Conservation (phyloP, 148 eudicot genomes). For the Selenicereus undatus region DNA sequence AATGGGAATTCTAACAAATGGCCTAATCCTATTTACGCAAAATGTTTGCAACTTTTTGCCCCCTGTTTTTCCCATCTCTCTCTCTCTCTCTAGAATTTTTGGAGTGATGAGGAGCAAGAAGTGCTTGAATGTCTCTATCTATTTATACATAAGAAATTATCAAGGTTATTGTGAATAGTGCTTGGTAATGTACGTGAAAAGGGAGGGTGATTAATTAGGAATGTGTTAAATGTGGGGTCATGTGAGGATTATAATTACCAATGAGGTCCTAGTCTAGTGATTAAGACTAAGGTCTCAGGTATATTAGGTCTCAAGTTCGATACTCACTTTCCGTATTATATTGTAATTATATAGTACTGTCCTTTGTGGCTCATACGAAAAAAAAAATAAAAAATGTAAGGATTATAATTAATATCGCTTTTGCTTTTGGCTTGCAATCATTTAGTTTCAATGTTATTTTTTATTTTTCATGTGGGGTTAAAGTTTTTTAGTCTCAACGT, state of each 20-base stretch:
- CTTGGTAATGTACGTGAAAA: not conserved
- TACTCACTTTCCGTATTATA: no score
- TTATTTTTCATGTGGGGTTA: slow-evolving; percentile 32
- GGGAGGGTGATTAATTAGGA: not conserved
- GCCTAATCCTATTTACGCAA: slow-evolving; percentile 68
- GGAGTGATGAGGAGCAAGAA: slow-evolving; percentile 3
- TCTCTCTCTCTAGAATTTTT: not conserved
- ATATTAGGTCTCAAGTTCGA: no score
- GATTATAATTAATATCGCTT: not conserved
- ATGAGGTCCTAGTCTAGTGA: no score
- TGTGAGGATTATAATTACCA: not conserved
- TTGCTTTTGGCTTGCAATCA: slow-evolving; percentile 45
- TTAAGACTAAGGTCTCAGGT: no score
- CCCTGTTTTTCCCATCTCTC: slow-evolving; percentile 41
- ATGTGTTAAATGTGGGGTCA: slow-evolving; percentile 26
- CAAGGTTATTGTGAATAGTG: not conserved
- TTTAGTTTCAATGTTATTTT: slow-evolving; percentile 21
- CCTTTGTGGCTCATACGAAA: no score
- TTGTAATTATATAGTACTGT: no score
- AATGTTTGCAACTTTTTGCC: slow-evolving; percentile 44
- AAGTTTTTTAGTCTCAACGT: slow-evolving; percentile 29
- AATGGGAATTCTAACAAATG: slow-evolving; percentile 46
- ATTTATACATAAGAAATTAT: slow-evolving; percentile 16
- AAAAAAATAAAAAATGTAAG: no score
- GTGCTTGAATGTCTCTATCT: not conserved